phyloP scores from a whole-genome alignment of 208 protist species.

The Acanthamoeba sp. region DNA sequence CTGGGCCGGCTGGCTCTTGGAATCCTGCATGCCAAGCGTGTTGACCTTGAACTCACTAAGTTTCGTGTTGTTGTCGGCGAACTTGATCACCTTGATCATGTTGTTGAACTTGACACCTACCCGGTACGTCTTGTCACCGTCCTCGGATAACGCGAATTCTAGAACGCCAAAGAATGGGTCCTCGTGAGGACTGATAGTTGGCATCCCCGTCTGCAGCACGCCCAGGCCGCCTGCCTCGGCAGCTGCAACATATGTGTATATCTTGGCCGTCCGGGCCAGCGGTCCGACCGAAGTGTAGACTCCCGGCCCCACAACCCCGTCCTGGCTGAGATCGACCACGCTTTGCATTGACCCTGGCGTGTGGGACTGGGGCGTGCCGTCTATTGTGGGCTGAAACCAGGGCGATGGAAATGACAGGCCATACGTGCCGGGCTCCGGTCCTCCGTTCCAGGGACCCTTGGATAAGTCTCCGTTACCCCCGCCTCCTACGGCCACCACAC shows the following conservation, averaged over 20 bases:
- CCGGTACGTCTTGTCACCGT: neutral
- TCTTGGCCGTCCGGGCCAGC: neutral
- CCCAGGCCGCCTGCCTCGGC: neutral
- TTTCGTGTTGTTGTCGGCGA: neutral
- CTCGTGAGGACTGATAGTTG: neutral
- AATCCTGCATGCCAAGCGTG: neutral
- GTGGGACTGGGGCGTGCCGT: neutral
- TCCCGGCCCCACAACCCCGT: neutral
- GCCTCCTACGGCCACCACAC: neutral
- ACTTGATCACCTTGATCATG: constrained; percentile 23
- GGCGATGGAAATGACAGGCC: neutral
- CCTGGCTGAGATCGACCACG: constrained; percentile 3
- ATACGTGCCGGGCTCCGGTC: neutral
- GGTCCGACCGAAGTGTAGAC: neutral
- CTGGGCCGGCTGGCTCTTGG: neutral
- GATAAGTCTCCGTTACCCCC: neutral
- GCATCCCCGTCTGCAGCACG: constrained; percentile 6
- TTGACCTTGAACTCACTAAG: constrained; percentile 40
- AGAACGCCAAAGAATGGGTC: constrained; percentile 31
- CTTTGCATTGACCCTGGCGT: neutral
- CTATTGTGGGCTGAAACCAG: neutral
- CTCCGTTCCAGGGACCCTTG: neutral
- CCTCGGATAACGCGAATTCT: neutral
- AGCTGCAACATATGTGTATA: neutral
- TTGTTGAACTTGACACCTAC: constrained; percentile 14